These are phyloP conservation scores for Combretum micranthum DNA, from an alignment of 345 rosid species.

Conservation along the genomic window DNA sequence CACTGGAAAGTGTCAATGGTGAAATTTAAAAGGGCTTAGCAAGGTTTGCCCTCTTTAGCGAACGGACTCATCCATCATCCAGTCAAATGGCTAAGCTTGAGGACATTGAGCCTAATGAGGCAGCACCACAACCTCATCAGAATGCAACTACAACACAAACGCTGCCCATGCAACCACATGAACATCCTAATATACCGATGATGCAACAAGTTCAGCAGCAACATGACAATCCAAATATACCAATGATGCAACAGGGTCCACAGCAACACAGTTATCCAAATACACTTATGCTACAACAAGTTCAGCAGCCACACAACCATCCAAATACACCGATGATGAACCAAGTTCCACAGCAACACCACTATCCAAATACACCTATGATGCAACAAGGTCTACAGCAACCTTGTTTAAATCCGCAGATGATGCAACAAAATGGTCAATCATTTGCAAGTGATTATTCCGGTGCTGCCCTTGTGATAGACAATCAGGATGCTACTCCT, in stretches of 20 bases:
- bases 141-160: background rate
- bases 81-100: slow-evolving; percentile 6
- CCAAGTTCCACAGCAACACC: too few relatives aligned
- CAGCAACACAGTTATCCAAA: background rate
- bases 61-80: background rate
- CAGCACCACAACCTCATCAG: slow-evolving; percentile 1
- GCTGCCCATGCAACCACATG: background rate
- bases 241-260: too few relatives aligned
- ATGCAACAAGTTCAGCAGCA: too few relatives aligned
- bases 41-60: background rate
- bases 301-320: background rate
- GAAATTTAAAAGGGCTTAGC: background rate
- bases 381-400: too few relatives aligned
- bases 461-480: too few relatives aligned
- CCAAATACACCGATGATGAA: background rate
- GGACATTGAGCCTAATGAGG: slow-evolving; percentile 2
- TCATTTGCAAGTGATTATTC: too few relatives aligned
- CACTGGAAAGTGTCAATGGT: background rate
- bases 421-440: too few relatives aligned
- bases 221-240: too few relatives aligned
- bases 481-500: too few relatives aligned
- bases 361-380: too few relatives aligned
- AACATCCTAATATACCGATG: background rate
- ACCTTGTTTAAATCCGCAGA: too few relatives aligned
- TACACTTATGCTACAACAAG: too few relatives aligned